Evolutionary conservation across 2,329 filamentous ascomycete genomes (phyloP).

Genomic region (Cladophialophora psammophila): DNA sequence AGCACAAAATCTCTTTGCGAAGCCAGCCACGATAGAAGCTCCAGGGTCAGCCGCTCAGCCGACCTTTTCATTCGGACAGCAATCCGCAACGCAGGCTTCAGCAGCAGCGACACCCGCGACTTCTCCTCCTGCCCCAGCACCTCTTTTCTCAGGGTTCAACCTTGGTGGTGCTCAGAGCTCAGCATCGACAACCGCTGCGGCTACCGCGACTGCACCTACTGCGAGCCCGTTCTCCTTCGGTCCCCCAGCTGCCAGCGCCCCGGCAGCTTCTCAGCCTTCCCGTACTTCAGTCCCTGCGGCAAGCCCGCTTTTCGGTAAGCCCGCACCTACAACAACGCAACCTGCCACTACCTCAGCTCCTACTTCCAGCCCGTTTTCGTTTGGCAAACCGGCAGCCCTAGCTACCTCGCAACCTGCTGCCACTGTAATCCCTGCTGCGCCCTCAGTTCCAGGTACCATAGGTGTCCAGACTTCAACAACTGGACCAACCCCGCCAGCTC

Average conservation of each 20-base stretch:
- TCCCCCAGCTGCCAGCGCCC: constrained; percentile 29
- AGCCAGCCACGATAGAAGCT: constrained; percentile 23
- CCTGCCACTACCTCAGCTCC: constrained; percentile 44
- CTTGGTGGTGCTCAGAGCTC: constrained; percentile 39
- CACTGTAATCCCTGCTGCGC: constrained; percentile 15
- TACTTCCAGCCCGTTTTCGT: constrained; percentile 10
- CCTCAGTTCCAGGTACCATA: constrained; percentile 20
- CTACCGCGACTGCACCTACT: constrained; percentile 43
- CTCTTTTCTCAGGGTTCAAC: constrained; percentile 41
- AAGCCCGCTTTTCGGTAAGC: constrained; percentile 42
- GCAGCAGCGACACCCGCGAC: constrained; percentile 26
- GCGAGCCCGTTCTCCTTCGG: constrained; percentile 42
- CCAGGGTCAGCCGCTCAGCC: constrained; percentile 24
- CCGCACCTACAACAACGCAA: constrained; percentile 44
- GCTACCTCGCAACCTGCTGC: constrained; percentile 30
- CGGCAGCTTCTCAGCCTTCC: constrained; percentile 38
- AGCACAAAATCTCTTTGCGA: constrained; percentile 27
- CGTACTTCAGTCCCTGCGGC: constrained; percentile 37
- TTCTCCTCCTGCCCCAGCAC: constrained; percentile 35
- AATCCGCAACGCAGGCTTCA: constrained; percentile 28
- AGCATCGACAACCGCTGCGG: constrained; percentile 41
- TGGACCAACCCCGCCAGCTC: constrained; percentile 77
- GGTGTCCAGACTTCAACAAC: constrained; percentile 74
- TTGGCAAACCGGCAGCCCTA: constrained; percentile 28
- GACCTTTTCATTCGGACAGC: constrained; percentile 23